phyloP scores from a whole-genome alignment of 305 asterid species.

The Fraxinus paxiana region DNA sequence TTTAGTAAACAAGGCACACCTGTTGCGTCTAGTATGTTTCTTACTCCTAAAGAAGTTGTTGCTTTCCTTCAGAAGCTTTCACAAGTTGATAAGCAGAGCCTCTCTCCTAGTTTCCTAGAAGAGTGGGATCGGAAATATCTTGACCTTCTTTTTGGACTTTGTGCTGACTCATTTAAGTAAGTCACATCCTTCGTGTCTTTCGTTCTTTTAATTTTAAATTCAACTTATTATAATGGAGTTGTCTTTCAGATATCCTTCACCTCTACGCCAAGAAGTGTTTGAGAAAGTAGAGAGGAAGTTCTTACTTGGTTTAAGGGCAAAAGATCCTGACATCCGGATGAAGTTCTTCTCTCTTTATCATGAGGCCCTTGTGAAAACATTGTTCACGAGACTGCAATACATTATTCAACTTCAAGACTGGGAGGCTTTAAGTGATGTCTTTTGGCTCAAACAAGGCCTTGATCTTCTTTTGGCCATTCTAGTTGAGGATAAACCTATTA shows the following conservation, averaged over 20 bases:
- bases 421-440: constrained; percentile 97
- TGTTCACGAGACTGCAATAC: constrained; percentile 88
- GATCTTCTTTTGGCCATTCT: constrained; percentile 95
- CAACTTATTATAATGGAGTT: constrained; percentile 19
- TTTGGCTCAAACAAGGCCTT: constrained; percentile 99
- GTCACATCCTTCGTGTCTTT: constrained; percentile 20
- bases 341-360: constrained; percentile 84
- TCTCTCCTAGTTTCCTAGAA: constrained; percentile 56
- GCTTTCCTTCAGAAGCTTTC: constrained; percentile 97
- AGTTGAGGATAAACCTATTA: constrained; percentile 90
- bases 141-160: constrained; percentile 84
- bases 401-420: constrained; percentile 95
- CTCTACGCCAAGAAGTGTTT: constrained; percentile 85
- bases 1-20: constrained; percentile 71
- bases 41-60: constrained; percentile 82
- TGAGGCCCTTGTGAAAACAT: constrained; percentile 78
- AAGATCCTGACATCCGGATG: constrained; percentile 81
- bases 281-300: constrained; percentile 95
- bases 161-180: constrained; percentile 85
- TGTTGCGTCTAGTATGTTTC: constrained; percentile 57
- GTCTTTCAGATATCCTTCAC: constrained; percentile 63
- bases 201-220: constrained; percentile 1
- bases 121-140: constrained; percentile 97
- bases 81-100: constrained; percentile 88
- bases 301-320: constrained; percentile 92